Conservation (phyloP, 768 basidiomycete genomes). For the Podaxis sp. region DNA sequence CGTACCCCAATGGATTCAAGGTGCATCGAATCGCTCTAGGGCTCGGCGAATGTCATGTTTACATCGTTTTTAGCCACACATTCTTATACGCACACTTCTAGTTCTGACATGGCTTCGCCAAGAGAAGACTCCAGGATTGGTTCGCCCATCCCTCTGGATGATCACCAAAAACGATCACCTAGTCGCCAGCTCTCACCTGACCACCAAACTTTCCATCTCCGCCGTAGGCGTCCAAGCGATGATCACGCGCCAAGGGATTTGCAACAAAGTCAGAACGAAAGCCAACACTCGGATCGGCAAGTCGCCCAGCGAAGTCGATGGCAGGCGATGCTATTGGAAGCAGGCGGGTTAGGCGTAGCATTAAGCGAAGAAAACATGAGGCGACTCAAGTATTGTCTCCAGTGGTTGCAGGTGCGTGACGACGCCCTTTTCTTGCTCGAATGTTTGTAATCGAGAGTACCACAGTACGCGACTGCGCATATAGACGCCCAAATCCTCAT, state of each 20-base stretch:
- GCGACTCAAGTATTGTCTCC: constrained; percentile 78
- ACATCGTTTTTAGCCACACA: constrained; percentile 8
- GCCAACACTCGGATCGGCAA: constrained; percentile 39
- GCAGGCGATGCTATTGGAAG: constrained; percentile 83
- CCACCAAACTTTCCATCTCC: background rate
- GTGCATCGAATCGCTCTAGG: constrained; percentile 21
- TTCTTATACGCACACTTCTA: constrained; percentile 24
- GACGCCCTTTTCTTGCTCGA: background rate
- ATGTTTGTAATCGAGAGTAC: constrained; percentile 31
- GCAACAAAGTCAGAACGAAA: constrained; percentile 2
- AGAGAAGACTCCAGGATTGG: constrained; percentile 27
- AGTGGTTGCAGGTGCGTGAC: constrained; percentile 77
- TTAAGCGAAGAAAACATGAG: constrained; percentile 91
- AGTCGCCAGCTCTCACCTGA: background rate
- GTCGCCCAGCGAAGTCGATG: constrained; percentile 76
- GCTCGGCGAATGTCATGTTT: background rate
- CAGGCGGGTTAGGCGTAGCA: constrained; percentile 84
- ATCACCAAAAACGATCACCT: constrained; percentile 6
- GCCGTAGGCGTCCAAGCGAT: background rate
- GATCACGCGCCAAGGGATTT: background rate
- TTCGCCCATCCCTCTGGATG: constrained; percentile 22
- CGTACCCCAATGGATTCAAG: constrained; percentile 39
- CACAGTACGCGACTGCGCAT: constrained; percentile 87
- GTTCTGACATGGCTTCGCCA: constrained; percentile 31
- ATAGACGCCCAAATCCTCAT: constrained; percentile 87